Conservation (phyloP, 176 grass and related monocot species). For the Melocanna baccifera region DNA sequence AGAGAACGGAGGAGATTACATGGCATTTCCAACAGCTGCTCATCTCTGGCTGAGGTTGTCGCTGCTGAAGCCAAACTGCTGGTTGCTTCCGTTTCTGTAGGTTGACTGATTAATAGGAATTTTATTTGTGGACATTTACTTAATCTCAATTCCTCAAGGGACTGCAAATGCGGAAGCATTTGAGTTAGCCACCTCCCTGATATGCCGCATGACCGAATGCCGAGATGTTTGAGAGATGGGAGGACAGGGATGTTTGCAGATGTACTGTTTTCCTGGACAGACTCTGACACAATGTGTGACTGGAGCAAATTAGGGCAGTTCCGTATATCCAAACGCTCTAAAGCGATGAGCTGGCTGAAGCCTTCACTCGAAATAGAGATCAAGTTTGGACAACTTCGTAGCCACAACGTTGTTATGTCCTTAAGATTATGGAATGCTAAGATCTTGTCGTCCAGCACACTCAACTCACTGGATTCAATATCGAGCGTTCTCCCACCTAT, state of each 20-base stretch:
- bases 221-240: neutral
- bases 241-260: neutral
- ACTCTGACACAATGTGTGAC: neutral
- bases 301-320: constrained; percentile 8
- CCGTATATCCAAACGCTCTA: rapidly evolving
- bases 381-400: constrained; percentile 4
- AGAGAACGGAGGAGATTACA: neutral
- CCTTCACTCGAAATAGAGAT: neutral
- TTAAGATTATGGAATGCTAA: neutral
- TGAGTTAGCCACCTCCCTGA: neutral
- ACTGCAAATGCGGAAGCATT: neutral
- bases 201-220: neutral
- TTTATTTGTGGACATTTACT: neutral
- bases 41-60: neutral
- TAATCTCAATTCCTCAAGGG: neutral
- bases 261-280: neutral
- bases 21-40: neutral
- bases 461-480: neutral
- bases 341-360: neutral
- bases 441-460: neutral
- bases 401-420: neutral
- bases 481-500: neutral
- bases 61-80: neutral
- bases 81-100: neutral
- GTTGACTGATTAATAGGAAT: neutral